phyloP scores from a whole-genome alignment of 257 asterid species.

The Scutellaria galericulata region DNA sequence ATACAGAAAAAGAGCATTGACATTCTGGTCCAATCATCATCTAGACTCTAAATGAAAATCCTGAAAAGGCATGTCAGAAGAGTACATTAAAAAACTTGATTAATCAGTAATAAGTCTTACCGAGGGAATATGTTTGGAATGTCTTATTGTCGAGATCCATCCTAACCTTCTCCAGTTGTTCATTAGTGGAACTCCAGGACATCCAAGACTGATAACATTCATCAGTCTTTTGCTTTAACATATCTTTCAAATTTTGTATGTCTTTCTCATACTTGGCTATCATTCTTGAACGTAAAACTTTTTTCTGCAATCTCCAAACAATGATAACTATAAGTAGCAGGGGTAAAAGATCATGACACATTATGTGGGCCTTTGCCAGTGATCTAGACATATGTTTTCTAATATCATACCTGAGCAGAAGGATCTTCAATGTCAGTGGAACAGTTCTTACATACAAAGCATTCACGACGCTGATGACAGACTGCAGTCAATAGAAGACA shows the following conservation, averaged over 20 bases:
- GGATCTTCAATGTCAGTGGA: slow-evolving; percentile 68
- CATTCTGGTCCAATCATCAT: slow-evolving; percentile 5
- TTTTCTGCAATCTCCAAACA: slow-evolving; percentile 59
- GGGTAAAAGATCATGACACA: background rate
- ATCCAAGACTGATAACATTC: slow-evolving; percentile 99
- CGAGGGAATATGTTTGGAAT: slow-evolving; percentile 73
- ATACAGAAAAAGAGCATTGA: background rate
- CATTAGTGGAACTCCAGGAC: slow-evolving; percentile 84
- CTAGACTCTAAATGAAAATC: background rate
- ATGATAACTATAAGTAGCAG: slow-evolving; percentile 27
- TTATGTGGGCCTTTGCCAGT: slow-evolving; percentile 20
- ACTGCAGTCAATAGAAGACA: slow-evolving; percentile 49
- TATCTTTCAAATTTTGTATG: slow-evolving; percentile 71
- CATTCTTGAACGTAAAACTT: slow-evolving; percentile 51
- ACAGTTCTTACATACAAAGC: slow-evolving; percentile 69
- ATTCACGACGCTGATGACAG: slow-evolving; percentile 45
- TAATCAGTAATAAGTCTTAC: slow-evolving; percentile 47
- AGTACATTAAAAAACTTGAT: slow-evolving; percentile 20
- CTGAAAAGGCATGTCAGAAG: background rate
- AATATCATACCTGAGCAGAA: slow-evolving; percentile 69
- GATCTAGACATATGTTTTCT: background rate
- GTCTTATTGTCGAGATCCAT: slow-evolving; percentile 93
- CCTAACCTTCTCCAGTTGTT: slow-evolving; percentile 78
- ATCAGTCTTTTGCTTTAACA: slow-evolving; percentile 76
- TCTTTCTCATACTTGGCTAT: slow-evolving; percentile 78